Percentiles rank a stretch among this genome's conserved stretches.
Evolutionary conservation across 495 filamentous ascomycete species (phyloP).

Genomic region (Darksidea phi): DNA sequence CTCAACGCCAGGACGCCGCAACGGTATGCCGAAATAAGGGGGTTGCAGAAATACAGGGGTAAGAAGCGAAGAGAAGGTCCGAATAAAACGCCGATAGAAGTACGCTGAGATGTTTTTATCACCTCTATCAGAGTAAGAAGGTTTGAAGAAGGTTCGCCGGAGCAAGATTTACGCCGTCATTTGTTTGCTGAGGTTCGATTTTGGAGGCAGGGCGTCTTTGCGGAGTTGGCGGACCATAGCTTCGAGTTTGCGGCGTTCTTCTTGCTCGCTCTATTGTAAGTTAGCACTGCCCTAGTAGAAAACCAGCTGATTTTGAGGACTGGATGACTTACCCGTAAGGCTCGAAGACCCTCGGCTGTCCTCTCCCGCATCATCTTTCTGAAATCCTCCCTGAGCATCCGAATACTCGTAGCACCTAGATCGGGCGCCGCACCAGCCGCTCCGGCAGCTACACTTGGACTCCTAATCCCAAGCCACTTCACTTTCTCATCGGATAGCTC

Average conservation of each 20-base stretch:
- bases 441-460: constrained; percentile 46
- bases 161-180: constrained; percentile 8
- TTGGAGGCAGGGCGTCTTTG: constrained; percentile 45
- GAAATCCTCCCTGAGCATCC: constrained; percentile 76
- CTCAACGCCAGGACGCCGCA: too few species aligned
- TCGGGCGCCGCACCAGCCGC: constrained; percentile 6
- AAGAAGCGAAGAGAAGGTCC: too few species aligned
- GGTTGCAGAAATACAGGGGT: too few species aligned
- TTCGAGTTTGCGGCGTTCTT: constrained; percentile 67
- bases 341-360: constrained; percentile 66
- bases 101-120: too few species aligned
- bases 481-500: constrained; percentile 72
- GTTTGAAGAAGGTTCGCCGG: background rate
- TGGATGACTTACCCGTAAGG: constrained; percentile 61
- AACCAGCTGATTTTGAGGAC: constrained; percentile 4
- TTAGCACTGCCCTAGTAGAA: constrained; percentile 16
- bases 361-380: constrained; percentile 90
- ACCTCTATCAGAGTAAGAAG: too few species aligned
- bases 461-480: constrained; percentile 64
- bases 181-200: constrained; percentile 21
- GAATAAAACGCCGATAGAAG: too few species aligned
- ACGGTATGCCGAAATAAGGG: too few species aligned
- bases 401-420: constrained; percentile 63
- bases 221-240: constrained; percentile 55
- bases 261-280: constrained; percentile 62